phyloP scores from a whole-genome alignment of 345 rosid genomes.

The Eucalyptus fibrosa region DNA sequence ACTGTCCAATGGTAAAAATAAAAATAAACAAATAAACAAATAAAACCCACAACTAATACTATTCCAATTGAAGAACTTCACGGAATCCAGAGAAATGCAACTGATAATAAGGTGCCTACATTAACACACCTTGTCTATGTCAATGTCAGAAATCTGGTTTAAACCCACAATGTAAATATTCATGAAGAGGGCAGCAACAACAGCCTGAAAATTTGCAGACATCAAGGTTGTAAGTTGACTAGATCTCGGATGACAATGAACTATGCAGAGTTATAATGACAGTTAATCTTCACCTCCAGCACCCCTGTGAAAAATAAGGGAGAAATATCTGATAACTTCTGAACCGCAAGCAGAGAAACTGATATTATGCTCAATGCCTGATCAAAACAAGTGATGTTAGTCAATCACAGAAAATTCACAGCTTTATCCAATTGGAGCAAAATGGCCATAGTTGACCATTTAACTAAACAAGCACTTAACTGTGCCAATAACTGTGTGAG shows the following conservation, averaged over 20 bases:
- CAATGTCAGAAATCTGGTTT: slow-evolving; percentile 81
- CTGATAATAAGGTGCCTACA: background rate
- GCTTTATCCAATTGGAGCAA: background rate
- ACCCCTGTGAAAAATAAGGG: slow-evolving; percentile 58
- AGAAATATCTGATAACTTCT: slow-evolving; percentile 71
- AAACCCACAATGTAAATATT: slow-evolving; percentile 88
- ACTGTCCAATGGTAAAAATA: background rate
- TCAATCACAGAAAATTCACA: background rate
- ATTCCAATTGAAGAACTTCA: background rate
- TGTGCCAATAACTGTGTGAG: slow-evolving; percentile 92
- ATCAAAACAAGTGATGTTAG: background rate
- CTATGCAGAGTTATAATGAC: background rate
- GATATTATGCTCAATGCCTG: slow-evolving; percentile 87
- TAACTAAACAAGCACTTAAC: slow-evolving; percentile 39
- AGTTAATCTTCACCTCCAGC: slow-evolving; percentile 42
- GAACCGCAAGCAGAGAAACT: slow-evolving; percentile 83
- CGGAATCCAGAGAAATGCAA: background rate
- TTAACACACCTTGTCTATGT: slow-evolving; percentile 76
- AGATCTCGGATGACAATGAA: background rate
- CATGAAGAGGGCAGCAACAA: slow-evolving; percentile 90
- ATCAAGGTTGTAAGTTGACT: background rate
- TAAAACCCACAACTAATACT: background rate
- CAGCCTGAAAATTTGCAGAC: slow-evolving; percentile 43
- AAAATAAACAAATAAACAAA: background rate
- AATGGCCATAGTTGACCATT: background rate